Percentiles rank a stretch among this genome's conserved stretches.
These are phyloP conservation scores for Ormosia semicastrata DNA, from an alignment of 306 rosid species.

Conservation along the genomic window DNA sequence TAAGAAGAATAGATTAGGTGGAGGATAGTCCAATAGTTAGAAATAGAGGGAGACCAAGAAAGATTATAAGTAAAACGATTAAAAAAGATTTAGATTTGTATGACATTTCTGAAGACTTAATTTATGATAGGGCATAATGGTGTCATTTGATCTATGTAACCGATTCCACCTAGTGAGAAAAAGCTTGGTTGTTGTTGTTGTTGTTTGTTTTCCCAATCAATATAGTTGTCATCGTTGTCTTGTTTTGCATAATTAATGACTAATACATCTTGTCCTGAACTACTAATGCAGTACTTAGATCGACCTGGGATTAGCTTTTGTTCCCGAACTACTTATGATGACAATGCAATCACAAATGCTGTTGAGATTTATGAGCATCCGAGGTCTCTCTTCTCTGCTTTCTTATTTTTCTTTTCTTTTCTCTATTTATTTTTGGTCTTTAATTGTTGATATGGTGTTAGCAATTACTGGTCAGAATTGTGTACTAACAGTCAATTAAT, in stretches of 20 bases:
- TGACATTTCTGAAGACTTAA: too few species aligned
- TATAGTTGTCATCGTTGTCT: neutral
- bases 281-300: conserved; percentile 60
- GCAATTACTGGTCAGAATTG: neutral
- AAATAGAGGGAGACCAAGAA: too few species aligned
- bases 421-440: neutral
- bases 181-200: too few species aligned
- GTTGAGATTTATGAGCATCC: conserved; percentile 64
- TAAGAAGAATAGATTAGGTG: too few species aligned
- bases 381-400: conserved; percentile 42
- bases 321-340: conserved; percentile 68
- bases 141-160: too few species aligned
- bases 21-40: too few species aligned
- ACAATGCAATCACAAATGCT: conserved; percentile 85
- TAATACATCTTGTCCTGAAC: neutral
- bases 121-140: too few species aligned
- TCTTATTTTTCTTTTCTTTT: neutral
- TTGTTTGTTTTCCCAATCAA: neutral
- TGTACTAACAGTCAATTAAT: conserved; percentile 14
- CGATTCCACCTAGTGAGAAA: too few species aligned
- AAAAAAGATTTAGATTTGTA: too few species aligned
- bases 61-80: too few species aligned
- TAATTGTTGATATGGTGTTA: conserved; percentile 1
- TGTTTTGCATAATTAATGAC: neutral
- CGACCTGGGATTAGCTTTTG: conserved; percentile 80